phyloP scores from a whole-genome alignment of 805 yeast genomes.

The Brettanomyces bruxellensis region DNA sequence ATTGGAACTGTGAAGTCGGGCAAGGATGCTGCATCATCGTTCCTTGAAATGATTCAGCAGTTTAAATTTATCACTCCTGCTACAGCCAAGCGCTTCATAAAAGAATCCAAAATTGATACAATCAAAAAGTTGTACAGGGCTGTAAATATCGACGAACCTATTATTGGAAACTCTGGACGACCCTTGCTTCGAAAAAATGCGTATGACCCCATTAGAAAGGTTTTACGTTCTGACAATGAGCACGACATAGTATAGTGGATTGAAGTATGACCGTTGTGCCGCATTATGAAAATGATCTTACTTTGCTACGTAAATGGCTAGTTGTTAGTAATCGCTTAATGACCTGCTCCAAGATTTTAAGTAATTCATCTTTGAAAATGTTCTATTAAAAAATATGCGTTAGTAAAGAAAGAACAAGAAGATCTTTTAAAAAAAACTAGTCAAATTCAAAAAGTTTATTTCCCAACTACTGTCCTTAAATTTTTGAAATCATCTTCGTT shows the following conservation, averaged over 20 bases:
- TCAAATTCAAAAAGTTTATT: neutral
- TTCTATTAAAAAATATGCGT: conserved; percentile 1
- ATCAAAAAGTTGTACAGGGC: conserved; percentile 4
- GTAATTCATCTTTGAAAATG: conserved; percentile 28
- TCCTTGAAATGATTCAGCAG: conserved; percentile 42
- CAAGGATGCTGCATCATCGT: conserved; percentile 35
- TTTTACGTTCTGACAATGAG: conserved; percentile 45
- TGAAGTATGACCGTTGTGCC: too few relatives aligned
- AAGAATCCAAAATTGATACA: conserved; percentile 10
- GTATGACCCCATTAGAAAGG: conserved; percentile 36
- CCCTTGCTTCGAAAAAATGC: conserved; percentile 33
- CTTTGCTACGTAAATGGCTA: neutral
- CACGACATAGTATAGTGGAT: conserved; percentile 22
- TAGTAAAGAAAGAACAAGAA: conserved; percentile 1
- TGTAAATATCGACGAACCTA: neutral
- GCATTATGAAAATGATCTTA: conserved; percentile 1
- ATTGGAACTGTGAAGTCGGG: conserved; percentile 51
- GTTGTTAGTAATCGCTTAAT: neutral
- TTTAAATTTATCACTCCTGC: conserved; percentile 48
- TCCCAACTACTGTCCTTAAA: conserved; percentile 20
- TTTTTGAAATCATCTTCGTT: conserved; percentile 45
- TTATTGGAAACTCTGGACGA: conserved; percentile 4
- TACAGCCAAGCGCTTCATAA: conserved; percentile 36
- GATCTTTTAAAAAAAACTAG: neutral
- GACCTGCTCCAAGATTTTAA: conserved; percentile 13